These are phyloP conservation scores for Annulohypoxylon truncatum DNA, from an alignment of 2,329 filamentous ascomycete genomes.

Conservation along the genomic window DNA sequence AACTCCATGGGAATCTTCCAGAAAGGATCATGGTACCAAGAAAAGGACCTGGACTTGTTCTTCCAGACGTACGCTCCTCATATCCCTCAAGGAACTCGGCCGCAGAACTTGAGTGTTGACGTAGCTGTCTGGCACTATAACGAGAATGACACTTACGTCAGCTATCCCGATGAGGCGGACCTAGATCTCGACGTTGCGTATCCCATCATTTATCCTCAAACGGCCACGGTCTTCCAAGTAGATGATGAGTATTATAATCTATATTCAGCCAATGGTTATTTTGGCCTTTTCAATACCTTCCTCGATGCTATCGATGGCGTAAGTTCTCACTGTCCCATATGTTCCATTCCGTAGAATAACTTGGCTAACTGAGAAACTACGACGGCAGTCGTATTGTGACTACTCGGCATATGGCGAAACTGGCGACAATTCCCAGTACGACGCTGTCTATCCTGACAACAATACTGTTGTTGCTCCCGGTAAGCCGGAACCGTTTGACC, in stretches of 20 bases:
- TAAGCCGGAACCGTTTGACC: slow-evolving; percentile 55
- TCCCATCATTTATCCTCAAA: slow-evolving; percentile 43
- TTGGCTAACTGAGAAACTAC: background rate
- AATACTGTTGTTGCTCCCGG: slow-evolving; percentile 37
- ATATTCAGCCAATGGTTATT: slow-evolving; percentile 35
- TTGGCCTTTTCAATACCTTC: slow-evolving; percentile 53
- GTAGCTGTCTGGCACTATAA: background rate
- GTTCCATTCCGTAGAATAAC: background rate
- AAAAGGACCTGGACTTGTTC: slow-evolving; percentile 20
- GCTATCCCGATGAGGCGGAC: slow-evolving; percentile 22
- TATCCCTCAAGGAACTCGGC: slow-evolving; percentile 22
- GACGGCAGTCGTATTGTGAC: slow-evolving; percentile 53
- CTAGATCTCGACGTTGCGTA: slow-evolving; percentile 43
- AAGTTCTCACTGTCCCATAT: background rate
- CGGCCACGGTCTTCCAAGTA: slow-evolving; percentile 40
- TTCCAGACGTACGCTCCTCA: slow-evolving; percentile 18
- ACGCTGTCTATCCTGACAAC: slow-evolving; percentile 50
- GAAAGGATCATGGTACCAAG: slow-evolving; percentile 24
- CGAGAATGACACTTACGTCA: background rate
- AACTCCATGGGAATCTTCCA: slow-evolving; percentile 25
- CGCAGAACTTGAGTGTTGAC: slow-evolving; percentile 24
- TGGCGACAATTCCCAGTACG: slow-evolving; percentile 50
- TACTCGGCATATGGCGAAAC: slow-evolving; percentile 57
- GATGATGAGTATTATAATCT: slow-evolving; percentile 44
- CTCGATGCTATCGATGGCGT: slow-evolving; percentile 57